phyloP scores from a whole-genome alignment of 2,329 filamentous ascomycete species.

The Fusarium foetens region DNA sequence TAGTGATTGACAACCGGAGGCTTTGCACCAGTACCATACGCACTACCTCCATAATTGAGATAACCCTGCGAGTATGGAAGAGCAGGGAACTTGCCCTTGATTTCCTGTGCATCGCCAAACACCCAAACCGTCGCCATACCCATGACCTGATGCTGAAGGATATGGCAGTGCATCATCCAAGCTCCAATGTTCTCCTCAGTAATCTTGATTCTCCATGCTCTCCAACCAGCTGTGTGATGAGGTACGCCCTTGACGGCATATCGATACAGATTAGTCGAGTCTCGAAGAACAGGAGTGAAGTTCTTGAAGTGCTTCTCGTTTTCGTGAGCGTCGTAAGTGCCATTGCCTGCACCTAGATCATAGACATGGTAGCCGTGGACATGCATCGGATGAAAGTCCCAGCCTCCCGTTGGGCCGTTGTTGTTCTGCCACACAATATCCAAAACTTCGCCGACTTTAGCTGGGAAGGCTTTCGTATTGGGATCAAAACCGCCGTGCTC shows the following conservation, averaged over 20 bases:
- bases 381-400: conserved; percentile 32
- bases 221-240: conserved; percentile 63
- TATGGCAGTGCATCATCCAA: conserved; percentile 72
- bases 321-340: conserved; percentile 10
- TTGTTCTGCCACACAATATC: conserved; percentile 63
- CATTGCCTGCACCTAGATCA: conserved; percentile 21
- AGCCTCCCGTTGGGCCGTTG: conserved; percentile 46
- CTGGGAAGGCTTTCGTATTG: conserved; percentile 59
- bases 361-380: conserved; percentile 26
- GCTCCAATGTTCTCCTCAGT: conserved; percentile 60
- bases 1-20: conserved; percentile 27
- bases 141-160: conserved; percentile 68
- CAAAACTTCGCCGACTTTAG: conserved; percentile 64
- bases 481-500: conserved; percentile 66
- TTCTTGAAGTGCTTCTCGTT: conserved; percentile 20
- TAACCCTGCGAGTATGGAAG: conserved; percentile 53
- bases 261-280: conserved; percentile 59
- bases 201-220: conserved; percentile 66
- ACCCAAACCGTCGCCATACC: conserved; percentile 49
- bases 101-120: conserved; percentile 41
- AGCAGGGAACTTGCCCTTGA: conserved; percentile 33
- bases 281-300: conserved; percentile 27
- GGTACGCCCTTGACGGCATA: conserved; percentile 57
- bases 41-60: conserved; percentile 56
- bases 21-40: conserved; percentile 53